These are phyloP conservation scores for Azolla pinnata DNA, from an alignment of 75 land plant species.

Conservation along the genomic window DNA sequence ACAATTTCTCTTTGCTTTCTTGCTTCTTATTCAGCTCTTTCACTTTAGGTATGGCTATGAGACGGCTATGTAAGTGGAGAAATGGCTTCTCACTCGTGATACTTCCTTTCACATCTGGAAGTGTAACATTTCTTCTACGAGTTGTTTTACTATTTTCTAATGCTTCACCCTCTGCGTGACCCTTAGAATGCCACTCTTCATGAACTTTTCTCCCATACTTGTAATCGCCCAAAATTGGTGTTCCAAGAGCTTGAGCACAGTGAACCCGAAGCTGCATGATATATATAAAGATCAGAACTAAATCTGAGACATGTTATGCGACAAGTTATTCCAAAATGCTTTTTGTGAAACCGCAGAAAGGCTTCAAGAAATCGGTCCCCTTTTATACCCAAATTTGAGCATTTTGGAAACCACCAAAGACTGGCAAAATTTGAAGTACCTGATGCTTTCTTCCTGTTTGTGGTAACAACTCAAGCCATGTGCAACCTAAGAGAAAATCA, in stretches of 20 bases:
- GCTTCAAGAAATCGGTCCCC: too few species aligned
- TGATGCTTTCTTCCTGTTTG: slow-evolving; percentile 97
- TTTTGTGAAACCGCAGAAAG: too few species aligned
- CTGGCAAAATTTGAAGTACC: too few species aligned
- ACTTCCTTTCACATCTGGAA: slow-evolving; percentile 21
- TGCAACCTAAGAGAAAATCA: slow-evolving; percentile 32
- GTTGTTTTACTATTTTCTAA: neutral
- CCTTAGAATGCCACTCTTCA: slow-evolving; percentile 12
- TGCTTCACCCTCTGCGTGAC: neutral
- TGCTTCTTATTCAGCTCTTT: slow-evolving; percentile 18
- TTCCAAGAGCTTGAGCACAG: slow-evolving; percentile 74
- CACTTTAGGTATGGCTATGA: slow-evolving; percentile 43
- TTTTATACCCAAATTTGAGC: too few species aligned
- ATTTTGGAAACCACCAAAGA: too few species aligned
- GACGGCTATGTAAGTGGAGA: slow-evolving; percentile 60
- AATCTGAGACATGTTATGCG: too few species aligned
- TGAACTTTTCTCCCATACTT: slow-evolving; percentile 80
- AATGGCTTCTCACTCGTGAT: slow-evolving; percentile 24
- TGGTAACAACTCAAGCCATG: slow-evolving; percentile 88
- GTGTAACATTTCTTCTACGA: slow-evolving; percentile 2
- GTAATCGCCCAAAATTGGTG: slow-evolving; percentile 81
- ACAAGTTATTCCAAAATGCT: too few species aligned
- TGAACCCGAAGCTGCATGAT: slow-evolving; percentile 69
- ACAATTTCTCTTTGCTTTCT: neutral
- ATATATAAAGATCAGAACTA: slow-evolving; percentile 4